Evolutionary conservation across 176 grass and related monocot species (phyloP), one percentile per base, ranked within the genome.

Genomic region (Tillandsia fasciculata): DNA sequence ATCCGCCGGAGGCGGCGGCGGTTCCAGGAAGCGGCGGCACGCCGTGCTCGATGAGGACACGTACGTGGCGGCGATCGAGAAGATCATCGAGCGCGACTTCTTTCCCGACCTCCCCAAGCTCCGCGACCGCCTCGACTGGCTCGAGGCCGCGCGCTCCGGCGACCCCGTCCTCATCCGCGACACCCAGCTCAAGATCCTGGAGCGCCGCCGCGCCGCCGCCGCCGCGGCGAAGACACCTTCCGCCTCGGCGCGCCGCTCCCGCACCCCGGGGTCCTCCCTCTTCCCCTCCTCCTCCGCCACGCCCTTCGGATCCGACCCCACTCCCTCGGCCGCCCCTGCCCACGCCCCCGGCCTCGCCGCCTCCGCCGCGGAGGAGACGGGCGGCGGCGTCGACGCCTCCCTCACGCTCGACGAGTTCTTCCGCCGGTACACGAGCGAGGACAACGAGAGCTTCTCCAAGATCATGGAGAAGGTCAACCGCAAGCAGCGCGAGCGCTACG

Each of bases 61-160:
- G 10, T 96, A 96, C 74, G 89, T 96, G 24, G 78, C 84, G 1
- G 76, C 83, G 51, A 81, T 96, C 48, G 88, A 96, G 77, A 77
- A 87, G 22, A 92, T 96, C 86, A 85, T 96, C 70, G 92, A 96
- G 81, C 81, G 92, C 27, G 92, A 92, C 64, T 96, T 87, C 86
- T 96, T 96, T 83, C 89, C 93, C 5, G 93, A 96, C 68, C 83
- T 96, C 6, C 86, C 92, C 0, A 87, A 78, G 70, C 86, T 89
- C 59, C 86, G 93, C 12, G 93, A 96, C 76, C 93, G 88, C 73
- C 53, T 96, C 73, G 93, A 92, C 33, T 92, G 93, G 93, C 93
- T 96, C 8, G 83, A 96, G 86, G 88, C 93, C 2, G 74, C 85
- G 52, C 93, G 86, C 22, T 83, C 88, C 57, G 70, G 86, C n/a